These are phyloP conservation scores for Moesziomyces antarcticus DNA, from an alignment of 1,284 basidiomycete species.

Conservation along the genomic window DNA sequence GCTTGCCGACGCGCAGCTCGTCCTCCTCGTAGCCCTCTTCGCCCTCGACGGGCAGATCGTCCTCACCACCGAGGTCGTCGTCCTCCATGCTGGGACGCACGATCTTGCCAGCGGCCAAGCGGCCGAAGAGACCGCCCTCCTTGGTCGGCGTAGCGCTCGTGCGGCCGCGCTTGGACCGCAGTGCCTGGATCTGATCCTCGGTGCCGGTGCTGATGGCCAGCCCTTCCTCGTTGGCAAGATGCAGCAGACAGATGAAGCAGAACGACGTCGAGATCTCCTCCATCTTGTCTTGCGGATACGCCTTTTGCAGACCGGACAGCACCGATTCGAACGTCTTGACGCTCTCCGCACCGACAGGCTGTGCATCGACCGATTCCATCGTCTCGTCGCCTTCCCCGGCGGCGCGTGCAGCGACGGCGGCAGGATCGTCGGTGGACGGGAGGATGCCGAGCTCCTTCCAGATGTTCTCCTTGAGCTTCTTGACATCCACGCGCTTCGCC, in stretches of 20 bases:
- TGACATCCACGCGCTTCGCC: conserved; percentile 95
- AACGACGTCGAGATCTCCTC: conserved; percentile 98
- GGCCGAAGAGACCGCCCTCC: conserved; percentile 17
- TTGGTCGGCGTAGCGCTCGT: conserved; percentile 42
- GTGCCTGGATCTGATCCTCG: conserved; percentile 32
- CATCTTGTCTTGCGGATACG: conserved; percentile 93
- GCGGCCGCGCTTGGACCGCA: conserved; percentile 40
- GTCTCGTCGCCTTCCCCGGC: conserved; percentile 27
- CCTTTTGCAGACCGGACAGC: conserved; percentile 80
- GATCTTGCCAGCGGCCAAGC: conserved; percentile 25
- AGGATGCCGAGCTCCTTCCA: conserved; percentile 81
- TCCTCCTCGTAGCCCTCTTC: conserved; percentile 48
- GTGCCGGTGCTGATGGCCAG: conserved; percentile 69
- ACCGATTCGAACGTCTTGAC: conserved; percentile 77
- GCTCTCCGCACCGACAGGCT: conserved; percentile 5
- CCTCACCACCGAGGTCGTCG: conserved; percentile 64
- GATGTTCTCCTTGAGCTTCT: conserved; percentile 96
- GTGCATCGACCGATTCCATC: conserved; percentile 13
- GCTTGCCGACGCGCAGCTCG: conserved; percentile 47
- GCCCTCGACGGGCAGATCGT: conserved; percentile 31
- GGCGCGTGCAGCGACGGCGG: conserved; percentile 9
- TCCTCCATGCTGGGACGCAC: conserved; percentile 68
- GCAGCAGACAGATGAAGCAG: conserved; percentile 97
- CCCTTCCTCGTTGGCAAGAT: conserved; percentile 94
- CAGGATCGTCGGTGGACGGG: conserved; percentile 20